A percentile compares a stretch with the other conserved stretches of the same genome.
These are phyloP conservation scores for Trichoderma gracile DNA, from an alignment of 2,329 filamentous ascomycete species.

Conservation along the genomic window DNA sequence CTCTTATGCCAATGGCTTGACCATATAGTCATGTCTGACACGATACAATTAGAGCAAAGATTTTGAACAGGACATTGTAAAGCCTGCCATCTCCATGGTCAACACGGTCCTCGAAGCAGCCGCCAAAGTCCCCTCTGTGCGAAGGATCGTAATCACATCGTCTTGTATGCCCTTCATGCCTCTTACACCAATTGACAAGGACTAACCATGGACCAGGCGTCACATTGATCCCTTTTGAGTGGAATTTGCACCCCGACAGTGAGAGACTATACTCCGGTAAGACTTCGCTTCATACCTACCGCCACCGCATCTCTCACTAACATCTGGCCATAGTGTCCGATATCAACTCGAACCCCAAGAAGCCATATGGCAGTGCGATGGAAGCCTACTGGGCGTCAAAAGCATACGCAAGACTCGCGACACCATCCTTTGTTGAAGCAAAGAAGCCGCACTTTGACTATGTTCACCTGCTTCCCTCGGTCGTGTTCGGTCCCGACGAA, in stretches of 20 bases:
- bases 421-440: slow-evolving; percentile 7
- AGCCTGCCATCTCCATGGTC: slow-evolving; percentile 25
- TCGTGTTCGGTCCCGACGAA: slow-evolving; percentile 26
- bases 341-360: slow-evolving; percentile 8
- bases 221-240: slow-evolving; percentile 27
- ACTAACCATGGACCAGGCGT: slow-evolving; percentile 14
- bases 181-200: not conserved
- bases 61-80: slow-evolving; percentile 20
- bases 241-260: slow-evolving; percentile 24
- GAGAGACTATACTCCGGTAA: slow-evolving; percentile 26
- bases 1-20: fast-evolving
- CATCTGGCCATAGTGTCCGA: not conserved
- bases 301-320: not conserved
- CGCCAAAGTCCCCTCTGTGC: slow-evolving; percentile 3
- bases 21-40: not conserved
- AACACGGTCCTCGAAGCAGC: slow-evolving; percentile 25
- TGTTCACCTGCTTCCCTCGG: slow-evolving; percentile 27
- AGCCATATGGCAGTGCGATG: slow-evolving; percentile 18
- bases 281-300: not conserved
- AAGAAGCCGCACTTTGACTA: slow-evolving; percentile 26
- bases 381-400: slow-evolving; percentile 29
- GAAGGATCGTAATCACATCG: slow-evolving; percentile 29
- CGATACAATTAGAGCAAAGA: slow-evolving; percentile 18
- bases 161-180: slow-evolving; percentile 21
- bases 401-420: slow-evolving; percentile 17